phyloP scores from a whole-genome alignment of 352 stramenopile genomes.

The Globisporangium okanoganense region DNA sequence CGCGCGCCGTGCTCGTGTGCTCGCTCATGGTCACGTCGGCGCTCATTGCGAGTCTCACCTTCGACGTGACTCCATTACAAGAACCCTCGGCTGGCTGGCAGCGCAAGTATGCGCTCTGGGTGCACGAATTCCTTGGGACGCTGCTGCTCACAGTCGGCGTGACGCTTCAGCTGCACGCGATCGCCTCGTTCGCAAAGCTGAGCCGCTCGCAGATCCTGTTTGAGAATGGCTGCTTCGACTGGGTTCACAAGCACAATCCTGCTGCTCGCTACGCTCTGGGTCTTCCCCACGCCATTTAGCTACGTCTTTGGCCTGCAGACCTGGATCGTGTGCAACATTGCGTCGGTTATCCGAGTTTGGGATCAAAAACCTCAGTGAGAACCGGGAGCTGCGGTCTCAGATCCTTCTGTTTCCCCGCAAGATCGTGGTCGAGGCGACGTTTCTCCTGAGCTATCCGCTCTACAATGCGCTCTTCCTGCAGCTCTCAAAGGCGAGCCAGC shows the following conservation, averaged over 20 bases:
- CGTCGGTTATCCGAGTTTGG: not conserved
- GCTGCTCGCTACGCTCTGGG: constrained; percentile 4
- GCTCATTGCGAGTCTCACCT: not conserved
- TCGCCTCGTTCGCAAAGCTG: not conserved
- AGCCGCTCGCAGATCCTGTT: not conserved
- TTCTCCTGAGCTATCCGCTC: not conserved
- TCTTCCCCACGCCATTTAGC: constrained; percentile 2
- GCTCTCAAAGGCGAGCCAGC: not conserved
- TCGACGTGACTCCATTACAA: not conserved
- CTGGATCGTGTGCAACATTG: not conserved
- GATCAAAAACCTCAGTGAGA: not conserved
- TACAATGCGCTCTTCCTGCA: not conserved
- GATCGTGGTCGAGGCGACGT: not conserved
- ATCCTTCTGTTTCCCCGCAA: not conserved
- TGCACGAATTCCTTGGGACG: not conserved
- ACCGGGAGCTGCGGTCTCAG: not conserved
- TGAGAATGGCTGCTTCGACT: not conserved
- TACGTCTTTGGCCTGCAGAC: not conserved
- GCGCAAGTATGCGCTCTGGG: not conserved
- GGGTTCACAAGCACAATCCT: too few relatives aligned
- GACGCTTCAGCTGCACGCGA: not conserved
- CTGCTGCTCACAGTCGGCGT: not conserved
- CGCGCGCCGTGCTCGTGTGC: not conserved
- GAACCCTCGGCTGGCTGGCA: too few relatives aligned
- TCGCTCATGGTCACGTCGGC: not conserved